Evolutionary conservation across 495 filamentous ascomycete species (phyloP).

Genomic region (Tuber microsphaerosporum): DNA sequence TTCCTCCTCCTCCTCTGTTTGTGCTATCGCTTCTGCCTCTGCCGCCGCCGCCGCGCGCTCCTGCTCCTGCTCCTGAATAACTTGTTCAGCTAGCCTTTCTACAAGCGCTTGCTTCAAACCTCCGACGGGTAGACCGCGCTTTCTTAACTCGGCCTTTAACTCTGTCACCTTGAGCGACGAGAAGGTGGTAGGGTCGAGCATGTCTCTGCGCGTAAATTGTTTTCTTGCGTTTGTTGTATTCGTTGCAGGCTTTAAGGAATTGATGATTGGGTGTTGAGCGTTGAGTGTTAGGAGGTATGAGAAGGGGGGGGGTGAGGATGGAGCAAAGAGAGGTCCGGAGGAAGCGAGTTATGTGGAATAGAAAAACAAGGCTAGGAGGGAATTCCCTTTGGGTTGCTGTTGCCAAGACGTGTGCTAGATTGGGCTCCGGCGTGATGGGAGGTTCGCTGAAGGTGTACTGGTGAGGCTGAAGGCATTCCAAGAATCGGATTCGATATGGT

Average conservation of each 20-base stretch:
- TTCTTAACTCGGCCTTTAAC: constrained; percentile 54
- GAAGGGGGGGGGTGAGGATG: background rate
- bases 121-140: constrained; percentile 49
- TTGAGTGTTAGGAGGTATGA: background rate
- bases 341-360: constrained; percentile 6
- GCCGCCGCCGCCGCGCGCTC: constrained; percentile 22
- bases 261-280: background rate
- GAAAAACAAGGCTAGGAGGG: constrained; percentile 17
- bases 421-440: background rate
- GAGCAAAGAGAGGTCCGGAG: background rate
- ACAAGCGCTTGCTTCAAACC: constrained; percentile 56
- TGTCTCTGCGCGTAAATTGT: constrained; percentile 42
- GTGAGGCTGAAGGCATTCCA: background rate
- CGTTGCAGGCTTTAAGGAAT: background rate
- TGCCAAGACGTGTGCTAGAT: background rate
- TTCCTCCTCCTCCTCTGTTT: constrained; percentile 17
- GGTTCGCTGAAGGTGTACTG: background rate
- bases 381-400: constrained; percentile 5
- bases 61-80: constrained; percentile 30
- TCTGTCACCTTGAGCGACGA: constrained; percentile 52
- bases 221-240: background rate
- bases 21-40: constrained; percentile 11
- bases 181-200: constrained; percentile 51
- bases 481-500: no score
- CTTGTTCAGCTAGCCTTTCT: constrained; percentile 45